Percentiles rank a stretch among this genome's conserved stretches.
Conservation (phyloP, 495 filamentous ascomycete species). For the Trichoderma gamsii region DNA sequence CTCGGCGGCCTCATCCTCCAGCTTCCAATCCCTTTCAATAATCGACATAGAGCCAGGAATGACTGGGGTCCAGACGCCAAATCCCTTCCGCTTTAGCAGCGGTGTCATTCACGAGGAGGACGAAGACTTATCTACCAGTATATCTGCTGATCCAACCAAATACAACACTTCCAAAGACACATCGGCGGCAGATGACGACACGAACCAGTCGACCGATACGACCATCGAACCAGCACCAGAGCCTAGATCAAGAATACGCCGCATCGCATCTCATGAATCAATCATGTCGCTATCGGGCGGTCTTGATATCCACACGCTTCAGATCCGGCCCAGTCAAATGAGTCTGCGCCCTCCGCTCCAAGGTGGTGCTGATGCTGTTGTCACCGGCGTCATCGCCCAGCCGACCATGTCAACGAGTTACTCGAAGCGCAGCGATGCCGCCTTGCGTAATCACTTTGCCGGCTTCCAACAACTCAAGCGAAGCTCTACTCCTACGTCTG, state of each 20-base stretch:
- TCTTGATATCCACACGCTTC: conserved; percentile 51
- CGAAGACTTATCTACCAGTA: conserved; percentile 23
- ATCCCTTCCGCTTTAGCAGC: conserved; percentile 8
- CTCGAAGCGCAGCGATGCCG: conserved; percentile 33
- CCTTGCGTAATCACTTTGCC: conserved; percentile 36
- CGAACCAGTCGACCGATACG: conserved; percentile 8
- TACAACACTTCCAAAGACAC: background rate
- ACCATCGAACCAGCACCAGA: background rate
- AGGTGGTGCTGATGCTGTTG: conserved; percentile 36
- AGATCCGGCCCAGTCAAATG: conserved; percentile 46
- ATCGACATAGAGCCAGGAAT: conserved; percentile 11
- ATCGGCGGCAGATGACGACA: background rate
- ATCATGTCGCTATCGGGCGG: conserved; percentile 49
- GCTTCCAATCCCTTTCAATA: conserved; percentile 29
- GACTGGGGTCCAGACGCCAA: conserved; percentile 23
- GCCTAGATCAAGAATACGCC: conserved; percentile 26
- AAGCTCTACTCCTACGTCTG: conserved; percentile 21
- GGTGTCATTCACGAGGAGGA: conserved; percentile 24
- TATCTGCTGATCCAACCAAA: conserved; percentile 1
- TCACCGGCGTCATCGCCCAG: conserved; percentile 36
- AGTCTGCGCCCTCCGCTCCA: conserved; percentile 33
- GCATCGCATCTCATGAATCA: conserved; percentile 46
- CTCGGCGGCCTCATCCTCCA: conserved; percentile 50
- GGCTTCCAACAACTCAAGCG: conserved; percentile 22
- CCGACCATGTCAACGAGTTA: conserved; percentile 32